Conservation (phyloP, 441 rosid species). For the Melastoma candidum region DNA sequence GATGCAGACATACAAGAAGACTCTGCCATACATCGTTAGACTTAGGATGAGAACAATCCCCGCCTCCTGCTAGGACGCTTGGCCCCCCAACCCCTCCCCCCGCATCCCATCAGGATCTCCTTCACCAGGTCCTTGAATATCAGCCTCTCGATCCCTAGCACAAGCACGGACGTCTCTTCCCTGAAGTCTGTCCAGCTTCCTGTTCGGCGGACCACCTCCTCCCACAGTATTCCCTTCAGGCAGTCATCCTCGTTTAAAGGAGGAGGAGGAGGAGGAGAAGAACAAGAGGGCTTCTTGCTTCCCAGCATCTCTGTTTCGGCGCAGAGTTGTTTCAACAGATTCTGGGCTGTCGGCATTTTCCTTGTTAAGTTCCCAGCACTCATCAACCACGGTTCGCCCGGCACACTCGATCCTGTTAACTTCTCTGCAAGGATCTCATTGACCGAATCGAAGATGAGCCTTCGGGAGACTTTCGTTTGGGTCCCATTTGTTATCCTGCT, state of each 20-base stretch:
- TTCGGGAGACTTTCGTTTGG: conserved; percentile 38
- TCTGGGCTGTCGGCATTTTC: conserved; percentile 57
- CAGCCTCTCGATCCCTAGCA: conserved; percentile 59
- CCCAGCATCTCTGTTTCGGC: conserved; percentile 54
- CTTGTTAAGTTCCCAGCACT: conserved; percentile 28
- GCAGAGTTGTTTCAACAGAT: conserved; percentile 71
- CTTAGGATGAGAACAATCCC: conserved; percentile 31
- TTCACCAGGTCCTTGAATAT: conserved; percentile 78
- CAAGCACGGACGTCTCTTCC: conserved; percentile 34
- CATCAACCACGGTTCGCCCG: conserved; percentile 39
- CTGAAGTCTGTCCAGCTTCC: conserved; percentile 56
- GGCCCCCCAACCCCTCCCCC: conserved; percentile 20
- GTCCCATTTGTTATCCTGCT: conserved; percentile 23
- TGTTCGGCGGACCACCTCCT: conserved; percentile 42
- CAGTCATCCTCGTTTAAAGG: conserved; percentile 41
- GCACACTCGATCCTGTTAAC: conserved; percentile 26
- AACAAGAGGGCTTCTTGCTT: conserved; percentile 27
- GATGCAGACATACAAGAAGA: no score
- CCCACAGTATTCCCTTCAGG: conserved; percentile 41
- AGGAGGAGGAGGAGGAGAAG: no score
- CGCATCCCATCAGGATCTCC: conserved; percentile 58
- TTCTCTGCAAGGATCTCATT: conserved; percentile 57
- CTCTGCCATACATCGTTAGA: neutral
- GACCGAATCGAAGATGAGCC: conserved; percentile 65
- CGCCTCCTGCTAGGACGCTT: conserved; percentile 33